These are phyloP conservation scores for Saksenaea oblongispora DNA, from an alignment of 371 early-diverging fungal genomes.

Conservation along the genomic window DNA sequence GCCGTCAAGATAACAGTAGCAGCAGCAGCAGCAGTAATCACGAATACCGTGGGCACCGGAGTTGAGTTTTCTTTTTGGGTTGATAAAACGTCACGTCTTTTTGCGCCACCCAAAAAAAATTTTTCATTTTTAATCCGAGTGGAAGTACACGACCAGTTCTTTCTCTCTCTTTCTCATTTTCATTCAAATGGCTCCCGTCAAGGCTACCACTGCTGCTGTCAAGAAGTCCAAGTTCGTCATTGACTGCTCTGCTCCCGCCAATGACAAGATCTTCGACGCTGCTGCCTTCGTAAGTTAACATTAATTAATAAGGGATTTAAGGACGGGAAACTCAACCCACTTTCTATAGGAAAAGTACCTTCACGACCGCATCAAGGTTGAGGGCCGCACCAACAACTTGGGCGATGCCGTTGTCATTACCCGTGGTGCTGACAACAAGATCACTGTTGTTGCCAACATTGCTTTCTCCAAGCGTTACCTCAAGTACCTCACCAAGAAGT, in stretches of 20 bases:
- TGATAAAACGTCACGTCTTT: constrained; percentile 5
- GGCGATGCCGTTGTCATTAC: constrained; percentile 84
- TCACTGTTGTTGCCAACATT: constrained; percentile 78
- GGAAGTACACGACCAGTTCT: constrained; percentile 1
- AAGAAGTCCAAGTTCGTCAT: constrained; percentile 83
- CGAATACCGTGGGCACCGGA: too few relatives aligned
- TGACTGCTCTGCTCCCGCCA: constrained; percentile 92
- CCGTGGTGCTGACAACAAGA: constrained; percentile 75
- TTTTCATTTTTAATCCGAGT: neutral
- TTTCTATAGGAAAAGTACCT: constrained; percentile 85
- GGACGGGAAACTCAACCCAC: neutral
- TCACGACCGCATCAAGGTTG: constrained; percentile 98
- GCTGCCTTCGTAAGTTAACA: constrained; percentile 82
- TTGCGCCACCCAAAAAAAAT: constrained; percentile 14
- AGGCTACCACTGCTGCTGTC: constrained; percentile 40
- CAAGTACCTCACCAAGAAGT: constrained; percentile 99
- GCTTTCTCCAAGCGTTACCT: constrained; percentile 97
- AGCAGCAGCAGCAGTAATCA: neutral
- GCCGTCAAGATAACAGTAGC: too few relatives aligned
- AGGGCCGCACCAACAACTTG: constrained; percentile 95
- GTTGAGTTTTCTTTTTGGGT: too few relatives aligned
- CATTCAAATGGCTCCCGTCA: constrained; percentile 51
- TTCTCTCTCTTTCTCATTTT: constrained; percentile 25
- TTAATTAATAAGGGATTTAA: neutral
- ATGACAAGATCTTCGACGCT: constrained; percentile 96